phyloP scores from a whole-genome alignment of 225 moss, liverwort and hornwort genomes.

The Ulota crispa region DNA sequence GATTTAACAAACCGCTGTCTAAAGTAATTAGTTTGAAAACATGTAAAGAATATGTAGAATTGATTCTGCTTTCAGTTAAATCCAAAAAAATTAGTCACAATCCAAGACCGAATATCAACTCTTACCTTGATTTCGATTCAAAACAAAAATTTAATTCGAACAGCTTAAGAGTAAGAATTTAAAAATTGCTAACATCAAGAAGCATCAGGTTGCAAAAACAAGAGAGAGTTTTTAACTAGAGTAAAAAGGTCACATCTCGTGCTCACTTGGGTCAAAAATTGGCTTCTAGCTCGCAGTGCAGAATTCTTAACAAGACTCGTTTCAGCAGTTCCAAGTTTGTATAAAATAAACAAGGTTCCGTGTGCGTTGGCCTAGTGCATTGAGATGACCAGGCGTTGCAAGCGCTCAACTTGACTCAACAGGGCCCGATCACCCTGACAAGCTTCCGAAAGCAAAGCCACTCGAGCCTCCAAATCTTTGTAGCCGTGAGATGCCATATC shows the following conservation, averaged over 20 bases:
- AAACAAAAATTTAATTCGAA: background rate
- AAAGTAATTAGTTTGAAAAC: background rate
- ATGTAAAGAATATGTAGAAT: background rate
- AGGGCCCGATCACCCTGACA: constrained; percentile 64
- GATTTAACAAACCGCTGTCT: background rate
- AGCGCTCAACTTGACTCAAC: constrained; percentile 40
- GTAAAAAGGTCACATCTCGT: background rate
- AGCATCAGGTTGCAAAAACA: background rate
- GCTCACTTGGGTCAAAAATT: constrained; percentile 7
- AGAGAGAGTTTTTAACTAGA: background rate
- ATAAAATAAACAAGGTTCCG: background rate
- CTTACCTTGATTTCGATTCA: background rate
- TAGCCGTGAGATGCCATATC: constrained; percentile 13
- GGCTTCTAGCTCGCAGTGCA: background rate
- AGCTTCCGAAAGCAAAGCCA: constrained; percentile 51
- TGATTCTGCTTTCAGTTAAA: background rate
- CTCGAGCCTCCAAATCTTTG: constrained; percentile 50
- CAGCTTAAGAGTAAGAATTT: background rate
- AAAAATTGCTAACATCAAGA: background rate
- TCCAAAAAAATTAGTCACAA: background rate
- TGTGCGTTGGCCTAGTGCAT: background rate
- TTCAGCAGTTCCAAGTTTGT: constrained; percentile 7
- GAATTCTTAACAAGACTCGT: background rate
- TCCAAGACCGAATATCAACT: background rate
- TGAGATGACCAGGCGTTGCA: constrained; percentile 33